Evolutionary conservation across 805 yeast species (phyloP), one percentile per base, ranked within the genome.

Genomic region (Metschnikowia cerradonensis): DNA sequence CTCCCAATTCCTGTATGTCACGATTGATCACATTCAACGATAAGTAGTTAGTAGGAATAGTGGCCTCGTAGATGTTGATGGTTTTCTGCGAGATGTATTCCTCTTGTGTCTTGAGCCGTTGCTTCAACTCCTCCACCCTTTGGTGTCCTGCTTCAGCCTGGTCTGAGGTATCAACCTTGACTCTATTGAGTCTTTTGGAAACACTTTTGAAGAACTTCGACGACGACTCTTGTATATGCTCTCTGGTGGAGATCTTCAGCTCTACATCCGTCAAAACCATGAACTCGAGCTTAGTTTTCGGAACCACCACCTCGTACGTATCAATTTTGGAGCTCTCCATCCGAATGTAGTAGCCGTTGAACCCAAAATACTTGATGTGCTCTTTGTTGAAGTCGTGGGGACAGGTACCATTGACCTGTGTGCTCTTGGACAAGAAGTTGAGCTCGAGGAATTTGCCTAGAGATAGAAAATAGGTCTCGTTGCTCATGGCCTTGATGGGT

Each of bases 361-460:
- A 81, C 2, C 96, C 89, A 67, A 92, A 92, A 63, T 86, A 90
- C 56, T 91, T 82, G 19, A 86, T 81, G 63, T 91, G 96, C 53
- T 86, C 89, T 49, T 84, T 81, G 56, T 88, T 85, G 50, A 86
- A 83, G 63, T 90, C 90, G 67, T 92, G 97, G 0, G 76, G 67
- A 66, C 99, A 94, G 15, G 56, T 58, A 34, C 73, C 67, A 49
- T 86, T 80, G 22, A 59, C 49, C 5, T 53, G 52, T 2, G 72
- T 68, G 45, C 66, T 60, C 20, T 63, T 61, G 3, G 76, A 76
- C 88, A 96, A 90, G 63, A 91, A 91, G 31, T 86, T 74, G 20
- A 91, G 71, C 69, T 94, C 98, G 22, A 94, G 71, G 63, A 88
- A 94, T 63, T 95, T 95, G 0, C 98, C 99, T 67, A 94, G 85